phyloP scores from a whole-genome alignment of 345 rosid species.

The Pugionium dolabratum region DNA sequence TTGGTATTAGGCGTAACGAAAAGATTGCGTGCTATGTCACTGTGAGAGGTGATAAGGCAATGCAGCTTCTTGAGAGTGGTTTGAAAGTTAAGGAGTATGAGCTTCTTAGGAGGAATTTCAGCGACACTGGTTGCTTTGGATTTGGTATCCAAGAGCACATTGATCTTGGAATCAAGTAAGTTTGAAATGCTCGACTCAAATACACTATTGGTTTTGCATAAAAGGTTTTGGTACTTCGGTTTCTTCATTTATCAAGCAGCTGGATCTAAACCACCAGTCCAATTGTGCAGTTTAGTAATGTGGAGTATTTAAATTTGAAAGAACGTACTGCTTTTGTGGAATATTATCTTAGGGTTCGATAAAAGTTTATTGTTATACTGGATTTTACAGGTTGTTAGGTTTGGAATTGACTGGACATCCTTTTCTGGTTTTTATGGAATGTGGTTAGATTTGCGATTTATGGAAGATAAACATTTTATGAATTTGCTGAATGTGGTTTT shows the following conservation, averaged over 20 bases:
- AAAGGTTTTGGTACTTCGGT: background rate
- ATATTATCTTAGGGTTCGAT: background rate
- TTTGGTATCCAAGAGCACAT: constrained; percentile 71
- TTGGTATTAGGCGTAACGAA: constrained; percentile 62
- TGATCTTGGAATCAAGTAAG: constrained; percentile 65
- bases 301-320: background rate
- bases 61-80: too few relatives aligned
- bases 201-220: background rate
- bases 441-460: background rate
- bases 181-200: background rate
- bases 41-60: too few relatives aligned
- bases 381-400: background rate
- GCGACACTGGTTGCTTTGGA: constrained; percentile 70
- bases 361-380: background rate
- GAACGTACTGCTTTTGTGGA: background rate
- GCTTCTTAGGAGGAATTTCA: constrained; percentile 54
- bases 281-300: background rate
- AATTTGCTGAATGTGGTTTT: too few relatives aligned
- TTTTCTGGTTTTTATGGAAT: background rate
- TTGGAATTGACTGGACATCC: background rate
- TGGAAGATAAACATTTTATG: too few relatives aligned
- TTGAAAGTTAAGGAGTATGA: constrained; percentile 52
- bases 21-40: constrained; percentile 59
- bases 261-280: background rate
- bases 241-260: background rate